Base-by-base conservation (phyloP, 192 early-diverging fungal species). In the Diversispora epigaea region DNA sequence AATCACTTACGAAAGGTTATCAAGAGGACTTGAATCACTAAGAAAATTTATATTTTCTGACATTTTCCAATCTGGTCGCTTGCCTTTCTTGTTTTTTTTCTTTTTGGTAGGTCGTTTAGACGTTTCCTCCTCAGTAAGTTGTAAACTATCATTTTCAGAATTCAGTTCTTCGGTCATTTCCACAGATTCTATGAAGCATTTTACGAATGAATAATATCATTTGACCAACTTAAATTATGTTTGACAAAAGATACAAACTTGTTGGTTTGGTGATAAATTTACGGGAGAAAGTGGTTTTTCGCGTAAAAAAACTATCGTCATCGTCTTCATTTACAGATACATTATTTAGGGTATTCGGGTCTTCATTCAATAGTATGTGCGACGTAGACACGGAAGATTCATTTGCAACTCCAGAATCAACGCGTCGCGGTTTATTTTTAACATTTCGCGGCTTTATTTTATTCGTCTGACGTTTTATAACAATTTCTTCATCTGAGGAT, bases 401-500 rank as follows among this genome's bases (percentile, higher is more conserved):
- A 19, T n/a, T n/a, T n/a, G 39, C 12, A 7, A 25, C 14, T 0
- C 22, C 4, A 44, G 25, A 58, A 40, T 22, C 40, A 14, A 44
- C 54, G 70, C 54, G 70, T 71, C 70, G 70, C 39, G 70, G 17
- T 43, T 71, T 55, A 40, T 40, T 15, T 43, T 25, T 15, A 43
- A 71, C 19, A 32, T 32, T 21, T 19, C 55, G 70, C 46, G 70
- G 70, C 19, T 57, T 71, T 55, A 71, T 71, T 43, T 57, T 71
- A 41, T 25, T n/a, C 14, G 12, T 4, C 39, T 71, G 70, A 1
- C 70, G 54, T 32, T 39, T 71, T 25, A 32, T 10, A n/a, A 71
- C 19, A 21, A 71, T 41, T 56, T 71, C 70, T 57, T 71, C 70
- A 7, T 71, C 70, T 6, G 68, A 69, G 54, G 70, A 58, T 25